Evolutionary conservation across 169 alveolate genomes (phyloP).

Genomic region (Eimeria tenella): DNA sequence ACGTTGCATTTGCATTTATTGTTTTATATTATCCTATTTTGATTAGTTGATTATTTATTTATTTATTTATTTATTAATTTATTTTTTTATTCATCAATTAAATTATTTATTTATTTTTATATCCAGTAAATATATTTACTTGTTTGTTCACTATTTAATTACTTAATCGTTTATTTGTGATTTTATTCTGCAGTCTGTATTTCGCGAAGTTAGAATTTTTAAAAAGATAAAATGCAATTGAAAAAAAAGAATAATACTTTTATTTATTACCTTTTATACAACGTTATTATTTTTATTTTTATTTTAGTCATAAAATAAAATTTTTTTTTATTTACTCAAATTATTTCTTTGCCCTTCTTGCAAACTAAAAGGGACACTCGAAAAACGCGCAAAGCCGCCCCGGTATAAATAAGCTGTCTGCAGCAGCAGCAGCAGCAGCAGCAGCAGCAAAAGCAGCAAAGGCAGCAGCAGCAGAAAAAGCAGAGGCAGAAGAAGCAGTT

Average conservation of each 20-base stretch:
- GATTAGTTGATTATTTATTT: too few relatives aligned
- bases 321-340: slow-evolving; percentile 71
- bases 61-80: neutral
- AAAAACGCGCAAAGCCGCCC: slow-evolving; percentile 96
- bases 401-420: slow-evolving; percentile 94
- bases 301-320: neutral
- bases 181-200: neutral
- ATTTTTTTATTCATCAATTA: neutral
- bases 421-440: neutral
- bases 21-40: too few relatives aligned
- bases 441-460: neutral
- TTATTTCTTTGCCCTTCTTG: slow-evolving; percentile 81
- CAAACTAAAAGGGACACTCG: slow-evolving; percentile 89
- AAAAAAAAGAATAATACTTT: neutral
- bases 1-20: too few relatives aligned
- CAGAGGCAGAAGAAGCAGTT: neutral
- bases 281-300: neutral
- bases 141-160: neutral
- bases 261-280: neutral
- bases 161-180: neutral
- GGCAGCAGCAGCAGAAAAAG: neutral
- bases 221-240: too few relatives aligned
- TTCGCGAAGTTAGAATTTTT: too few relatives aligned
- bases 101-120: neutral
- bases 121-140: neutral